These are phyloP conservation scores for Trichosporon ovoides DNA, from an alignment of 1,284 basidiomycete genomes.

Conservation along the genomic window DNA sequence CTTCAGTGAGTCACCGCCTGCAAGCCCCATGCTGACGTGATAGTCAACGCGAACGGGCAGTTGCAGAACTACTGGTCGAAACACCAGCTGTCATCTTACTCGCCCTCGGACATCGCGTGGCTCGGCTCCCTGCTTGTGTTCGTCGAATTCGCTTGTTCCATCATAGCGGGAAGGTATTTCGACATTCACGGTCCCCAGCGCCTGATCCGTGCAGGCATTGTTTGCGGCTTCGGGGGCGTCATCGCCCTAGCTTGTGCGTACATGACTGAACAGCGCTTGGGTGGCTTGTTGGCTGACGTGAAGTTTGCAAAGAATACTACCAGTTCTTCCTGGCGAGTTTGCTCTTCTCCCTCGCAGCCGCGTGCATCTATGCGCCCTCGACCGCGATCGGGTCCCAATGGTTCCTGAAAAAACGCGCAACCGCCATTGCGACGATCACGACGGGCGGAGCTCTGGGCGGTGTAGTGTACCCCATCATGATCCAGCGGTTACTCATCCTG, in stretches of 20 bases:
- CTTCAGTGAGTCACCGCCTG: conserved; percentile 32
- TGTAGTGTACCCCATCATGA: conserved; percentile 43
- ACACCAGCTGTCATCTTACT: conserved; percentile 36
- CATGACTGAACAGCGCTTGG: no score
- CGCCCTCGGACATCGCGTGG: conserved; percentile 23
- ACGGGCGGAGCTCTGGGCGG: conserved; percentile 43
- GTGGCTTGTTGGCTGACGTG: neutral
- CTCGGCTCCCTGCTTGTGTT: conserved; percentile 32
- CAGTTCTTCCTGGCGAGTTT: conserved; percentile 43
- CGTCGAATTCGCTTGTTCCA: conserved; percentile 32
- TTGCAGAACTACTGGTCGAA: conserved; percentile 38
- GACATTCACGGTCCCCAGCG: conserved; percentile 23
- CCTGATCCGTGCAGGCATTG: conserved; percentile 26
- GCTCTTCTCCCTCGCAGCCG: conserved; percentile 35
- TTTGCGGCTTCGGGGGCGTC: conserved; percentile 25
- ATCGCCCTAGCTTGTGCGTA: conserved; percentile 42
- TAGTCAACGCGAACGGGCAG: conserved; percentile 41
- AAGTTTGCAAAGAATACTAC: conserved; percentile 44
- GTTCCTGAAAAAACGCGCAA: conserved; percentile 39
- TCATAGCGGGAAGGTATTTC: conserved; percentile 25
- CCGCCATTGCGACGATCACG: conserved; percentile 42
- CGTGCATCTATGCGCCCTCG: conserved; percentile 38
- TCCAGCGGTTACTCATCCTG: conserved; percentile 32
- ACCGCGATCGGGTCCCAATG: conserved; percentile 43
- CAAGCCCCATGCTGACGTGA: neutral